Base-by-base conservation (phyloP, 768 basidiomycete genomes). In the Suillus subaureus region DNA sequence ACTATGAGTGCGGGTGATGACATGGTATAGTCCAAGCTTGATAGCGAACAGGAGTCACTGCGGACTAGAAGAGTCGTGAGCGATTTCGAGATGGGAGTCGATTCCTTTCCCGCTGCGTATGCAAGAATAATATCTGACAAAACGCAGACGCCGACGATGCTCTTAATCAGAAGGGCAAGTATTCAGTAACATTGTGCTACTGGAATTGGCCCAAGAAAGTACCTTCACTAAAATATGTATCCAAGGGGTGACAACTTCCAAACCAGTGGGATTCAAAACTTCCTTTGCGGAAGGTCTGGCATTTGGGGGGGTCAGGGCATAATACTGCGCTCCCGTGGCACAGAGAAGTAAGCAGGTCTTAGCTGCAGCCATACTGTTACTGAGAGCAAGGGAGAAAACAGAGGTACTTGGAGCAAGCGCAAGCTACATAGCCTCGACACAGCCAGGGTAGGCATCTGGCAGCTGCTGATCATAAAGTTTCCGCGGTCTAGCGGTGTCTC, bases 1-100 rank as follows among this genome's bases (percentile, higher is more conserved):
- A 73, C 13, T 31, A 75, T 21, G 2, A 60, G 58, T 42, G 58
- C 40, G 18, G 58, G 12, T 0, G 58, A 28, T 6, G 18, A 31
- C 3, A 3, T 1, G 1, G 58, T 13, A 42, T 16, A 7, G 26
- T 60, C 40, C 5, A 18, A 40, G n/a, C 4, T 7, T 6, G 57
- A 6, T 16, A 60, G 12, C 1, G 40, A 35, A 35, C 54, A 66
- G 12, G 6, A 42, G 31, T 49, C 37, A 37, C n/a, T 63, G n/a
- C n/a, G 64, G 64, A 64, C 45, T 47, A 47, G 31, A 31, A 42
- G 33, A 4, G 33, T 9, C 1, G 16, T 43, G n/a, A 64, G 37
- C 9, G 3, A 26, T 63, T 60, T 11, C 9, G 64, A 35, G 8
- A 63, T 33, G 2, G 40, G 12, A 7, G 21, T 55, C 11, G 61